Evolutionary conservation across 1,284 basidiomycete genomes (phyloP), one percentile per base, ranked within the genome.

Genomic region (Trichosporon sp.): DNA sequence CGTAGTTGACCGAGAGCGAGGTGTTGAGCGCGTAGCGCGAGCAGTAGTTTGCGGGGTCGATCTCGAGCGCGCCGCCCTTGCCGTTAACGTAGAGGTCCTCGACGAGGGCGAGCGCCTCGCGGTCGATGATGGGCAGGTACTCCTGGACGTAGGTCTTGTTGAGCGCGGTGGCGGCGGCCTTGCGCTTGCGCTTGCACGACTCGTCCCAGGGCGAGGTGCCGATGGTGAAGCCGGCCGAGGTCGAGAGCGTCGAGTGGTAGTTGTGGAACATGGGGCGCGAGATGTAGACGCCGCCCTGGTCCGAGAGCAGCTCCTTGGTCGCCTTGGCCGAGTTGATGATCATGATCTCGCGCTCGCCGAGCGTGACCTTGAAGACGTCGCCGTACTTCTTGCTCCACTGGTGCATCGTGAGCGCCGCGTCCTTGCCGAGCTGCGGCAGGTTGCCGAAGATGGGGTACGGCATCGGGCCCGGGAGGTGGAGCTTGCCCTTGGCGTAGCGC

Each of bases 171-270:
- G 71, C 71, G 11, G 68, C 71, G 3, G 71, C 71, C 47, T 65
- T 65, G 35, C 71, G 68, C 67, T 70, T 70, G 71, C 71, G 71
- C 68, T 70, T 70, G 68, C 71, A 72, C 51, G 62, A 65, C 60
- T 72, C 71, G 67, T 72, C 71, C 71, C 71, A 72, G 0, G 71
- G 71, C 29, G 71, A 72, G 3, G 68, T 70, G 25, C 71, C 71
- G 63, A 72, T 72, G 18, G 71, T 70, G 42, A 65, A 66, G 47
- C 71, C 71, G 13, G 71, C 68, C 2, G 71, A 64, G 13, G 68
- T 68, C 23, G 67, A 68, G 31, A 72, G 56, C 42, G 68, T 65
- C 12, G 34, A 53, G 71, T 72, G 71, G 65, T 68, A 70, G 68
- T 72, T 72, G 67, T 72, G 68, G 67, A 72, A 72, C 29, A 47